These are phyloP conservation scores for Globisporangium abappressorium DNA, from an alignment of 352 stramenopile genomes.

Conservation along the genomic window DNA sequence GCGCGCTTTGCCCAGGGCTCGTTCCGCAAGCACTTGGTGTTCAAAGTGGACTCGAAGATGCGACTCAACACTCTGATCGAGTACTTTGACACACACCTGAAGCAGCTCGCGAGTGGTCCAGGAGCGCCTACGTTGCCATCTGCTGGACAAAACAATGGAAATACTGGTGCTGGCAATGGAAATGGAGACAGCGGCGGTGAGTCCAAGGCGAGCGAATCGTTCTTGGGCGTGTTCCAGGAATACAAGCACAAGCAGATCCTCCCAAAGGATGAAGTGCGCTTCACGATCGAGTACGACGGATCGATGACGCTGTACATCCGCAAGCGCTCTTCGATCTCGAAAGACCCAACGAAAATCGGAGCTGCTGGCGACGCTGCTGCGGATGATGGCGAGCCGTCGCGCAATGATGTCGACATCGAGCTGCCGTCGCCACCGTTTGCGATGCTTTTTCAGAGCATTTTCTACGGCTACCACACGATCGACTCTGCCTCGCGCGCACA, in stretches of 20 bases:
- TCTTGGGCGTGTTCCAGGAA: constrained; percentile 32
- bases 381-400: not conserved
- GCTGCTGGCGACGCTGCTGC: constrained; percentile 10
- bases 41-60: constrained; percentile 57
- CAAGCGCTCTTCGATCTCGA: constrained; percentile 29
- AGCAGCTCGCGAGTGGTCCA: constrained; percentile 19
- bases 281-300: constrained; percentile 43
- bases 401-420: constrained; percentile 19
- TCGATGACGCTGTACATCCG: constrained; percentile 45
- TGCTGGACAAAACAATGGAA: constrained; percentile 2
- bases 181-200: constrained; percentile 19
- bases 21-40: constrained; percentile 69
- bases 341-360: constrained; percentile 24
- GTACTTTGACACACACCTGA: constrained; percentile 49
- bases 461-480: constrained; percentile 74
- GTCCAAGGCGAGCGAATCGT: constrained; percentile 23
- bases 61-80: constrained; percentile 44
- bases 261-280: constrained; percentile 49
- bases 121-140: not conserved
- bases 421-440: constrained; percentile 49
- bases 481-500: constrained; percentile 48
- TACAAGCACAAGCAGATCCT: constrained; percentile 26
- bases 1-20: constrained; percentile 52
- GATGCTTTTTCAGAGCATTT: constrained; percentile 62
- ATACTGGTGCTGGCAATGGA: not conserved